These are phyloP conservation scores for Quercus cerris DNA, from an alignment of 306 rosid species.

Conservation along the genomic window DNA sequence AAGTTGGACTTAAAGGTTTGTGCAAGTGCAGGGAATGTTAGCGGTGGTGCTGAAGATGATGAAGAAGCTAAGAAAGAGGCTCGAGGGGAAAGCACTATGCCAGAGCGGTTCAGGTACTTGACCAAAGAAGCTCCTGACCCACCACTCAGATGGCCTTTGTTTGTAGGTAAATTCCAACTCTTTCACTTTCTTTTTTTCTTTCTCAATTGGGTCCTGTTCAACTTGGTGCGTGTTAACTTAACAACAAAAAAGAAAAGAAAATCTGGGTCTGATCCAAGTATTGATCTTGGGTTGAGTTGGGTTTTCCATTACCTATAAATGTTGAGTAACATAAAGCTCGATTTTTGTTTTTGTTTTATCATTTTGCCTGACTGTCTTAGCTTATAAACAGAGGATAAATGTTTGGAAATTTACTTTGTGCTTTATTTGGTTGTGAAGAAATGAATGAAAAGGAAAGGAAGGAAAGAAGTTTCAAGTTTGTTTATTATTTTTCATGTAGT, in stretches of 20 bases:
- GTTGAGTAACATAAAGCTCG: not conserved
- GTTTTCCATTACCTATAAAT: not conserved
- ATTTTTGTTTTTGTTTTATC: not conserved
- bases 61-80: conserved; percentile 57
- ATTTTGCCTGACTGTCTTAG: not conserved
- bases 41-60: conserved; percentile 13
- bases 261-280: not conserved
- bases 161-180: conserved; percentile 49
- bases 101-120: conserved; percentile 69
- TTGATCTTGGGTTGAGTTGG: not conserved
- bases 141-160: conserved; percentile 79
- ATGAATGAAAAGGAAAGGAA: not conserved
- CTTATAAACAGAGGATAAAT: not conserved
- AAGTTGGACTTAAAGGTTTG: conserved; percentile 16
- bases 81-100: conserved; percentile 66
- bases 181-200: not conserved
- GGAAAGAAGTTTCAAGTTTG: not conserved
- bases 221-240: no score
- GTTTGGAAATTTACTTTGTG: not conserved
- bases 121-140: conserved; percentile 69
- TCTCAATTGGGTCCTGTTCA: no score
- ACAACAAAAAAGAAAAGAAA: no score
- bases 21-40: conserved; percentile 24
- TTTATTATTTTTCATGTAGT: not conserved
- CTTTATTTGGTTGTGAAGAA: not conserved